Base-by-base conservation (phyloP, 306 rosid genomes). In the Prunus davidiana region DNA sequence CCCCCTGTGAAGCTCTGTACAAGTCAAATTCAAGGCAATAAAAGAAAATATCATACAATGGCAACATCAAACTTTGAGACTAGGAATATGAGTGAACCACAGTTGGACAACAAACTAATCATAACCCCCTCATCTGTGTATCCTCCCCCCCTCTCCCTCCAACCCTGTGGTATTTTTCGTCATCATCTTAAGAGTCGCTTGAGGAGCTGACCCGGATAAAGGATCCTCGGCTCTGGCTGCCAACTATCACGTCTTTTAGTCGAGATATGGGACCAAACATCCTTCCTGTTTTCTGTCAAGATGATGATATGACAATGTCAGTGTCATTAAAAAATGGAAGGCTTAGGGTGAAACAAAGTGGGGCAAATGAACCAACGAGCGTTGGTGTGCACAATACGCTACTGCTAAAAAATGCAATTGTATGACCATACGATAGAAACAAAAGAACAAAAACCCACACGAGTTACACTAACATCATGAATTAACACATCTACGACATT, bases 241-340 rank as follows among this genome's bases (percentile, higher is more conserved):
- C 93, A 64, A 91, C 89, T 41, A 96, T 86, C 77, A 83, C 91
- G 30, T 89, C 97, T 84, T 96, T 96, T 78, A 96, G 91, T 61
- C 98, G 90, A 75, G 84, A 58, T 54, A 92, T 87, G 68, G 97
- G 93, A 70, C 86, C 90, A 58, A 92, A 80, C 78, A 86, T 78
- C 84, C 86, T 86, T 82, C 90, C 82, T 69, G 87, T 78, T 47
- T 77, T 91, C 99, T 92, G 86, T 43, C 71, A 67, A 74, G 28
- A 54, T 3, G 10, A 50, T 50, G 16, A 70, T 47, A 64, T 43
- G 66, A 64, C 49, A 75, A 68, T 18, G 75, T 79, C 79, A 79
- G 58, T 51, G 20, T 49, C 73, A 54, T 46, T 22, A 38, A 38
- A 34, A 38, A 38, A 6, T 38, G 9, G 43, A 38, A 38, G 43